Percentiles rank a stretch among this genome's conserved stretches.
phyloP scores from a whole-genome alignment of 202 grass and related monocot species.

The Panicum virgatum region DNA sequence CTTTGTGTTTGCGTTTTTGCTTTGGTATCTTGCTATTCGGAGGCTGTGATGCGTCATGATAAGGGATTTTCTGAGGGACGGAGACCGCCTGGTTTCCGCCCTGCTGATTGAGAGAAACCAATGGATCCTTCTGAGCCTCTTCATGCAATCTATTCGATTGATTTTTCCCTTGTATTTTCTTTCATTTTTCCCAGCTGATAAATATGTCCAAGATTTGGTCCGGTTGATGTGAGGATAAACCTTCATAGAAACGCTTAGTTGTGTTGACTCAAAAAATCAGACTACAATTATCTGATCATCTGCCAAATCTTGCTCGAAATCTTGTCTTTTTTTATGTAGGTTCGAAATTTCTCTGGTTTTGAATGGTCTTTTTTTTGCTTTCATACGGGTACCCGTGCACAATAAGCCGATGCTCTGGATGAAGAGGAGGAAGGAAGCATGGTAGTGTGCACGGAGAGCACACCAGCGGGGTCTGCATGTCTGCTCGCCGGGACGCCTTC shows the following conservation, averaged over 20 bases:
- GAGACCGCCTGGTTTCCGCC: slow-evolving; percentile 21
- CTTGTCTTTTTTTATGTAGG: neutral
- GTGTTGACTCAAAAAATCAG: slow-evolving; percentile 78
- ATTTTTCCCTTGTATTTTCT: neutral
- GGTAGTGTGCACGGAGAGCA: slow-evolving; percentile 74
- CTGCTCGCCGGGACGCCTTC: slow-evolving; percentile 87
- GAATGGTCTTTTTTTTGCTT: neutral
- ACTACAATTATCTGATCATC: slow-evolving; percentile 99
- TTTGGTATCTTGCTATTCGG: neutral
- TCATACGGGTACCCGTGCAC: slow-evolving; percentile 40
- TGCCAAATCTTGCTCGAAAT: neutral
- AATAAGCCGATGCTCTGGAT: slow-evolving; percentile 98
- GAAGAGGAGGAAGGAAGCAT: slow-evolving; percentile 70
- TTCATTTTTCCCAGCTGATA: neutral
- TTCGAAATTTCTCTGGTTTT: neutral
- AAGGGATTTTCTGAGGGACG: slow-evolving; percentile 77
- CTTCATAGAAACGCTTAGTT: slow-evolving; percentile 45
- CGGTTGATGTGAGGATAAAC: slow-evolving; percentile 71
- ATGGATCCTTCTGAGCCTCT: slow-evolving; percentile 97
- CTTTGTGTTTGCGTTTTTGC: neutral
- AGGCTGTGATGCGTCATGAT: slow-evolving; percentile 63
- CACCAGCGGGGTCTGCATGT: slow-evolving; percentile 63
- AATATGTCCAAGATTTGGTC: neutral
- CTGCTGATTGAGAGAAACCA: slow-evolving; percentile 71
- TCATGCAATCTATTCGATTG: neutral